Evolutionary conservation across 2,329 filamentous ascomycete genomes (phyloP), one percentile per base, ranked within the genome.

Genomic region (Penicillium olsonii): DNA sequence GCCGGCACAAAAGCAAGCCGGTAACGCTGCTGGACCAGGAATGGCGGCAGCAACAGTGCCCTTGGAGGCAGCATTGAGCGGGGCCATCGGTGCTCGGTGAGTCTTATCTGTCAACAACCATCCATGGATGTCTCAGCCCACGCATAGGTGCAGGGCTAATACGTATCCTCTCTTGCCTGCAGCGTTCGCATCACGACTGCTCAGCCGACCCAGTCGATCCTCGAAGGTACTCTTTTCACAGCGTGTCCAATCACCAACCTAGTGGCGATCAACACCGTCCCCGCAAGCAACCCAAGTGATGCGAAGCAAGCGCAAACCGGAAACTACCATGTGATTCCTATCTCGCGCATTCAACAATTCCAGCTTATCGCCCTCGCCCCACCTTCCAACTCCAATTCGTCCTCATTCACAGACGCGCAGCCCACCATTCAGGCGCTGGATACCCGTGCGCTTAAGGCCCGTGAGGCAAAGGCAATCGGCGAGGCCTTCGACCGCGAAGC

Each of bases 211-310:
- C 70, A 77, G 44, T 75, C 76, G 37, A 79, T 76, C 19, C 70
- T 83, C 51, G 83, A 86, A 67, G 84, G 84, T 60, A 83, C 75
- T 15, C 75, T 87, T 50, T 85, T 83, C 68, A 84, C 82, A 22
- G 81, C 79, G 38, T 82, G 80, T 65, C 81, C 82, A 20, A 73
- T 82, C 59, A 81, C 81, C 48, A 84, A 84, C 59, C 72, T 84
- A 49, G 73, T 87, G 59, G 82, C 80, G 37, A 77, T 86, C 67
- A 82, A 84, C 68, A 82, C 78, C 15, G 74, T 75, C 11, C 68
- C 76, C 15, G 62, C 75, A 10, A 66, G 75, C 55, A 61, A 56
- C 31, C 47, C 64, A 15, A 60, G 65, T 39, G 67, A 67, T 43
- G 55, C 60, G 11, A 68, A 69, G 46, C 68, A 68, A 45, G 54